Conservation (phyloP, 2,329 filamentous ascomycete genomes). For the Talaromyces islandicus region DNA sequence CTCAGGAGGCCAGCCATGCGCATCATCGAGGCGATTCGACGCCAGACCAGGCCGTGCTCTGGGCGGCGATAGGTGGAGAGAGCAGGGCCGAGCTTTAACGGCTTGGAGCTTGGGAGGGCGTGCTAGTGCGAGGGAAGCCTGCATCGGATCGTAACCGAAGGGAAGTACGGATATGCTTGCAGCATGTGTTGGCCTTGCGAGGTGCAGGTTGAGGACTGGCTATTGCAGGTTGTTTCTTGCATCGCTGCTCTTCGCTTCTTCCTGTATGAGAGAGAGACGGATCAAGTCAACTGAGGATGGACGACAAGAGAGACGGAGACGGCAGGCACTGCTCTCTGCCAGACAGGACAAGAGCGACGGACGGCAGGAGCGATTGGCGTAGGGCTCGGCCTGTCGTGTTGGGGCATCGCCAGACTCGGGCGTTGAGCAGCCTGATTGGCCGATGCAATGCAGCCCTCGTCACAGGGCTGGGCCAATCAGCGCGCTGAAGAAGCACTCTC, state of each 20-base stretch:
- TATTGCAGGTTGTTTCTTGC: no score
- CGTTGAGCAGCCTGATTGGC: constrained; percentile 5
- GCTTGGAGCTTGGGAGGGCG: neutral
- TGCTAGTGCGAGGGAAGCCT: neutral
- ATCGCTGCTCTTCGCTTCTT: neutral
- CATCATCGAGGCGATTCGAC: constrained; percentile 3
- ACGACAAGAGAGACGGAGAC: neutral
- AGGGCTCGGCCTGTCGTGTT: neutral
- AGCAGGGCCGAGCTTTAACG: constrained; percentile 1
- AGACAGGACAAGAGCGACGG: neutral
- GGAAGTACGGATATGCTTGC: neutral
- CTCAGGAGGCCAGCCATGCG: neutral
- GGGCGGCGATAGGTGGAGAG: neutral
- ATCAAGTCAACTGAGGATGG: neutral
- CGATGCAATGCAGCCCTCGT: constrained; percentile 9
- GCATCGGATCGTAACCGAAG: constrained; percentile 12
- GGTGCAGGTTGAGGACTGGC: neutral
- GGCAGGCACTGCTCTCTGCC: neutral
- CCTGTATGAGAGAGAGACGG: neutral
- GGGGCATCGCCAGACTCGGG: neutral
- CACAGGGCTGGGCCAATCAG: constrained; percentile 4
- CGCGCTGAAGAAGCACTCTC: constrained; percentile 8
- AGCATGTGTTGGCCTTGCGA: neutral
- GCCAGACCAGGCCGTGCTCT: neutral
- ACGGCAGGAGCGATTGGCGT: neutral